Conservation (phyloP, 345 rosid genomes). For the Arabidopsis arenosa region DNA sequence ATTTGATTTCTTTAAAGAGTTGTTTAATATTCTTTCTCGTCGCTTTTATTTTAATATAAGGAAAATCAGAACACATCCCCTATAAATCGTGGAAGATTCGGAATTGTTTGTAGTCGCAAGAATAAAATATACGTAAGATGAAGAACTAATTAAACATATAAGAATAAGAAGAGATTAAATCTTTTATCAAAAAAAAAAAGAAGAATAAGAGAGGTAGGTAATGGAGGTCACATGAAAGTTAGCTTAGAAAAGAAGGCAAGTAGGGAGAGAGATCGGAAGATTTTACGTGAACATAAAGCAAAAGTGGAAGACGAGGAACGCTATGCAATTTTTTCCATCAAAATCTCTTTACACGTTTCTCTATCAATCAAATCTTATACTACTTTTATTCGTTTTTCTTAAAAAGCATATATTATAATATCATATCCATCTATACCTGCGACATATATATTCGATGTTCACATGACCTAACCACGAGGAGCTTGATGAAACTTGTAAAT, state of each 20-base stretch:
- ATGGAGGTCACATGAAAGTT: conserved; percentile 45
- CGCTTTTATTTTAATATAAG: not conserved
- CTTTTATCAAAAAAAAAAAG: too few relatives aligned
- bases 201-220: conserved; percentile 20
- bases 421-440: conserved; percentile 13
- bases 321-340: conserved; percentile 23
- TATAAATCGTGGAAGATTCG: conserved; percentile 9
- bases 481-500: conserved; percentile 3
- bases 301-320: conserved; percentile 36
- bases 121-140: not conserved
- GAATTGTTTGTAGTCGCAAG: conserved; percentile 4
- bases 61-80: not conserved
- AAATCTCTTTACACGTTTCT: conserved; percentile 35
- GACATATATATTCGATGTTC: conserved; percentile 19
- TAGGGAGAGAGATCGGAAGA: conserved; percentile 23
- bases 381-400: not conserved
- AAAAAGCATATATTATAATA: not conserved
- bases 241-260: conserved; percentile 45
- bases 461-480: conserved; percentile 30
- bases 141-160: not conserved
- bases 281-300: conserved; percentile 42
- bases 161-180: not conserved
- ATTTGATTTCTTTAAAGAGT: not conserved
- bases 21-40: not conserved
- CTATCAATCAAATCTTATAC: conserved; percentile 10